Evolutionary conservation across 2,329 filamentous ascomycete species (phyloP).

Genomic region (Ophiocordyceps sinensis): DNA sequence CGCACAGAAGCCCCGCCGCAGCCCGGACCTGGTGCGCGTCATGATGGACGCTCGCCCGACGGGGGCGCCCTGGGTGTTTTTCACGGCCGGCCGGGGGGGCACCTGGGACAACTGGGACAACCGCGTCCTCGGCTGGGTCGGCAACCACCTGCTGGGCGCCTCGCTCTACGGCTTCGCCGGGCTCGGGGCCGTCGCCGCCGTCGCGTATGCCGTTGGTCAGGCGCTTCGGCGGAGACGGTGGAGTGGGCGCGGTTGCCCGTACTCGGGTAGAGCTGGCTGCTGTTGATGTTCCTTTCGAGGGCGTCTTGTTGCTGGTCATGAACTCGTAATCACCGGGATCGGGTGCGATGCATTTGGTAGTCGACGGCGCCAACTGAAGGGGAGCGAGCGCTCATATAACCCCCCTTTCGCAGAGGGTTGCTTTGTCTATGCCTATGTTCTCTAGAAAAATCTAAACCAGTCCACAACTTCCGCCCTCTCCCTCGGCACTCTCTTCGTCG

Average conservation of each 20-base stretch:
- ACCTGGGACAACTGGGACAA: slow-evolving; percentile 4
- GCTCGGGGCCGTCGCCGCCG: neutral
- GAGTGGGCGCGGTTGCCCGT: neutral
- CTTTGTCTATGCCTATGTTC: too few species aligned
- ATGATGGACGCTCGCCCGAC: slow-evolving; percentile 4
- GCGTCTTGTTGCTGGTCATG: too few species aligned
- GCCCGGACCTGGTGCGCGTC: slow-evolving; percentile 1
- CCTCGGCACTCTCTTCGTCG: too few species aligned
- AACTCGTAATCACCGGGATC: too few species aligned
- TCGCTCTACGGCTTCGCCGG: neutral
- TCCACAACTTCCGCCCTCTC: too few species aligned
- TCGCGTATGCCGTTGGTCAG: neutral
- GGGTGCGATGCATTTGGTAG: too few species aligned
- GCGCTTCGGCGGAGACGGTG: neutral
- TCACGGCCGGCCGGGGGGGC: slow-evolving; percentile 2
- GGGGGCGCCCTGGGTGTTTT: slow-evolving; percentile 3
- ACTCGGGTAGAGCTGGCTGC: neutral
- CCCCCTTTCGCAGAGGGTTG: too few species aligned
- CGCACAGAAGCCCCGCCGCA: neutral
- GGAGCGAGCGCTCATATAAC: too few species aligned
- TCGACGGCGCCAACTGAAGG: too few species aligned
- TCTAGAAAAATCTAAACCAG: too few species aligned
- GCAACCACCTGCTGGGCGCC: neutral
- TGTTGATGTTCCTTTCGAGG: too few species aligned
- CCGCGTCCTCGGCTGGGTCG: slow-evolving; percentile 1